These are phyloP conservation scores for Penicillium ucsense DNA, from an alignment of 495 filamentous ascomycete species.

Conservation along the genomic window DNA sequence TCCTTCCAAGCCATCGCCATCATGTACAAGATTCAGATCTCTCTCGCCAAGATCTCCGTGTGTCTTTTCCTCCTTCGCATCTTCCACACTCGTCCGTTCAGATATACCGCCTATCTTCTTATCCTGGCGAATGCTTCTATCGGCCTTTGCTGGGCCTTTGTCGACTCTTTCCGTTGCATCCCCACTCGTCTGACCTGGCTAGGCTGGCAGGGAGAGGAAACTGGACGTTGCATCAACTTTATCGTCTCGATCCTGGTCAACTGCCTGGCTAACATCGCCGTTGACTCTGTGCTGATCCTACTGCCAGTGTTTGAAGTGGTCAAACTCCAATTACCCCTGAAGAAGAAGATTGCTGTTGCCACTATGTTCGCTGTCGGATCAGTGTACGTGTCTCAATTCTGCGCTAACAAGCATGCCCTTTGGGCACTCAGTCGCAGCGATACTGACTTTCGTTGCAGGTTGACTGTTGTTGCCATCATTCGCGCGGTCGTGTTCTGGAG, in stretches of 20 bases:
- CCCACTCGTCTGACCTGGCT: conserved; percentile 26
- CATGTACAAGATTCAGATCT: conserved; percentile 26
- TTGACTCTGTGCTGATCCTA: conserved; percentile 20
- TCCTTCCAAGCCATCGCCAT: conserved; percentile 20
- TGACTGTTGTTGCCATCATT: conserved; percentile 17
- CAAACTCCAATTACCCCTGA: conserved; percentile 19
- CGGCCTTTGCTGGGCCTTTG: conserved; percentile 20
- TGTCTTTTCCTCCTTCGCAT: conserved; percentile 38
- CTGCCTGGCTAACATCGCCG: conserved; percentile 20
- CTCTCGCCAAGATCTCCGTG: conserved; percentile 42
- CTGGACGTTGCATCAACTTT: conserved; percentile 20
- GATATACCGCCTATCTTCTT: conserved; percentile 19
- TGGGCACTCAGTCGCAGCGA: no score
- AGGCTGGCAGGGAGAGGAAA: conserved; percentile 15
- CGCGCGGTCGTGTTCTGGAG: conserved; percentile 22
- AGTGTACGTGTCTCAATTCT: conserved; percentile 10
- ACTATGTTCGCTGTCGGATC: conserved; percentile 26
- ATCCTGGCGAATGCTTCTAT: conserved; percentile 24
- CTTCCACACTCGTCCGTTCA: conserved; percentile 26
- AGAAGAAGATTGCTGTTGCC: conserved; percentile 23
- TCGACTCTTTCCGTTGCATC: conserved; percentile 24
- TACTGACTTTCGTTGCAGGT: not conserved
- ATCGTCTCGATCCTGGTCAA: conserved; percentile 18
- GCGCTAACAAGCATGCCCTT: not conserved
- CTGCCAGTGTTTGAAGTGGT: conserved; percentile 23